Conservation (phyloP, 805 yeast genomes). For the Nematodospora valgi region DNA sequence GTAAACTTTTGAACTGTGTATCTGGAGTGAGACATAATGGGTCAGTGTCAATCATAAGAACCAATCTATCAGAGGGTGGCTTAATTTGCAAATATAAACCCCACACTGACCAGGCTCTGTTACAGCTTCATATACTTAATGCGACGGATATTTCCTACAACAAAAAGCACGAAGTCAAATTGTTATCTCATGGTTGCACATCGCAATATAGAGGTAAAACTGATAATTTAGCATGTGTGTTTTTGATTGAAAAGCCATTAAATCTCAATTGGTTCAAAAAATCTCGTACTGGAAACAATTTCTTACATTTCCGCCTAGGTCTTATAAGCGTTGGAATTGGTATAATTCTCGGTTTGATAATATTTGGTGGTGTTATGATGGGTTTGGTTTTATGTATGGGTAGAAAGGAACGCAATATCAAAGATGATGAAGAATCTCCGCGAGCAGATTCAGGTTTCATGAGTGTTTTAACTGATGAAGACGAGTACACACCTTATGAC, state of each 20-base stretch:
- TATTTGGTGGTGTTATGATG: slow-evolving; percentile 24
- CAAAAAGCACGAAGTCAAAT: slow-evolving; percentile 52
- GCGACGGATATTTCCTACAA: slow-evolving; percentile 32
- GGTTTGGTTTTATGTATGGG: slow-evolving; percentile 18
- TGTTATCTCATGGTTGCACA: slow-evolving; percentile 62
- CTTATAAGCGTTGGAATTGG: slow-evolving; percentile 68
- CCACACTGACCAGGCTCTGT: slow-evolving; percentile 30
- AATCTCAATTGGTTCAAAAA: slow-evolving; percentile 57
- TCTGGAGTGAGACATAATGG: slow-evolving; percentile 10
- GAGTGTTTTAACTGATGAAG: slow-evolving; percentile 35
- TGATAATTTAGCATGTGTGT: slow-evolving; percentile 47
- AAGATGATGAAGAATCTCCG: slow-evolving; percentile 9
- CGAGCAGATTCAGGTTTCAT: slow-evolving; percentile 30
- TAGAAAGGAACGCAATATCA: slow-evolving; percentile 4
- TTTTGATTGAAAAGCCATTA: slow-evolving; percentile 66
- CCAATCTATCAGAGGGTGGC: slow-evolving; percentile 41
- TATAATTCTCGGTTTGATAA: slow-evolving; percentile 54
- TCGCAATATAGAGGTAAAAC: slow-evolving; percentile 21
- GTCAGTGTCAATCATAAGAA: slow-evolving; percentile 30
- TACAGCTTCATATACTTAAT: slow-evolving; percentile 19
- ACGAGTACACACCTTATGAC: slow-evolving; percentile 20
- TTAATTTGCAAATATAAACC: slow-evolving; percentile 29
- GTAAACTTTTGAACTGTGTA: slow-evolving; percentile 47
- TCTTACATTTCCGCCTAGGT: slow-evolving; percentile 60
- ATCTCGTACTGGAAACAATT: slow-evolving; percentile 31